Base-by-base conservation (phyloP, 31 red algal genomes). In the Bonnemaisonia californica region DNA sequence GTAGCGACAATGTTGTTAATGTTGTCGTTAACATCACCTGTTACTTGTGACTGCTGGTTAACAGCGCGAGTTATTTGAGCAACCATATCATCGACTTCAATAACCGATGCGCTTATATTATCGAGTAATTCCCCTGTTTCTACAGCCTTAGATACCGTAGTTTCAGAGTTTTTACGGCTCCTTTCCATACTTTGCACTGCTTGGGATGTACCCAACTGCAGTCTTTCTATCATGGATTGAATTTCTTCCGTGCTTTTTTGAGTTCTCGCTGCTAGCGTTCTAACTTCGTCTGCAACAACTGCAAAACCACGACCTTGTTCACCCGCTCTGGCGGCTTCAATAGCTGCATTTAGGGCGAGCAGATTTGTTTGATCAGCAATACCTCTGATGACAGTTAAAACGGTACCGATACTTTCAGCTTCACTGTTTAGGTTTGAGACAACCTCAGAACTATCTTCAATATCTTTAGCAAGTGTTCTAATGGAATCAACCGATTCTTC, bases 271-370 rank as follows among this genome's bases (percentile, higher is more conserved):
- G 60, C 22, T 22, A 63, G n/a, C 7, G 30, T 8, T 33, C 30
- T 7, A 8, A 63, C 60, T 33, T 63, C 60, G 24, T 63, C 30
- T 9, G 60, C 60, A 22, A 63, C 60, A 8, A 63, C 60, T 9
- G 60, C 60, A 22, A 63, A 63, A 33, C 60, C 60, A 22, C 60
- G 60, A 30, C 60, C 60, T 9, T 33, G 22, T 22, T 63, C 60
- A 30, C 60, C 60, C 11, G 60, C 60, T 8, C 60, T 8, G 30
- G 60, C 60, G 22, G 60, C 60, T 22, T 63, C 60, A 22, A 63
- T 63, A 22, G 60, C 30, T 26, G 60, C 60, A 63, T 63, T 63
- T 22, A 63, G 60, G 11, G 60, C 60, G 11, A 63, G 60, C 60
- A 63, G 30, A 33, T 63, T 63, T 5, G 60, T 63, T 22, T 63